Conservation (phyloP, 75 land plant species). For the Cunninghamia lanceolata region DNA sequence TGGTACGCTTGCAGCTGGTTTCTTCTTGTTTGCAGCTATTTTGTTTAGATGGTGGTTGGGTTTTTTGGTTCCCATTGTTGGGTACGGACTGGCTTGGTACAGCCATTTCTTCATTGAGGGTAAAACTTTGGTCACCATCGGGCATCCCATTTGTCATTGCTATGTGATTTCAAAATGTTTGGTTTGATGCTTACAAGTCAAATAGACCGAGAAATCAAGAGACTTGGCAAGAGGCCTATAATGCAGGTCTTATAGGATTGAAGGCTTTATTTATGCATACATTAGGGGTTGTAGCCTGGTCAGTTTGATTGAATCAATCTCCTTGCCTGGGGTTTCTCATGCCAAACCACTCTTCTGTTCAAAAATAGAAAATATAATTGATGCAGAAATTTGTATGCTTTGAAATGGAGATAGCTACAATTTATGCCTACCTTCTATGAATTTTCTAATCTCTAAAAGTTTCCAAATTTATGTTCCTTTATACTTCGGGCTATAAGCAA, state of each 20-base stretch:
- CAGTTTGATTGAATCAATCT: background rate
- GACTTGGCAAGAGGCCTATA: slow-evolving; percentile 88
- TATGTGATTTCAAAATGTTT: slow-evolving; percentile 88
- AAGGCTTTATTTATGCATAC: background rate
- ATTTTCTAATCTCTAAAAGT: background rate
- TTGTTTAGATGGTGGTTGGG: slow-evolving; percentile 53
- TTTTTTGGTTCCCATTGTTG: slow-evolving; percentile 55
- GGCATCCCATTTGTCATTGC: slow-evolving; percentile 79
- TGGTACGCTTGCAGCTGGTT: slow-evolving; percentile 56
- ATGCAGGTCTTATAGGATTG: slow-evolving; percentile 46
- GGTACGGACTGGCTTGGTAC: slow-evolving; percentile 90
- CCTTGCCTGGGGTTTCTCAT: background rate
- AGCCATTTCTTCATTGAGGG: slow-evolving; percentile 90
- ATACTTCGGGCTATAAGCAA: background rate
- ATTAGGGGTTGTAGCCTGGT: background rate
- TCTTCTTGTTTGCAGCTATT: slow-evolving; percentile 36
- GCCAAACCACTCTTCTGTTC: background rate
- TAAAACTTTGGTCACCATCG: slow-evolving; percentile 70
- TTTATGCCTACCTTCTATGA: background rate
- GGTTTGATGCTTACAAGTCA: slow-evolving; percentile 81
- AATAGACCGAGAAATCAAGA: slow-evolving; percentile 88
- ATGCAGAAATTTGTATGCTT: background rate
- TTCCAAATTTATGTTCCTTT: background rate
- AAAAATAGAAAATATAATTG: background rate
- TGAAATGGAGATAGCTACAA: background rate